Percentiles rank a stretch among this genome's conserved stretches.
Evolutionary conservation across 768 basidiomycete genomes (phyloP).

Genomic region (Pulveroboletus sp.): DNA sequence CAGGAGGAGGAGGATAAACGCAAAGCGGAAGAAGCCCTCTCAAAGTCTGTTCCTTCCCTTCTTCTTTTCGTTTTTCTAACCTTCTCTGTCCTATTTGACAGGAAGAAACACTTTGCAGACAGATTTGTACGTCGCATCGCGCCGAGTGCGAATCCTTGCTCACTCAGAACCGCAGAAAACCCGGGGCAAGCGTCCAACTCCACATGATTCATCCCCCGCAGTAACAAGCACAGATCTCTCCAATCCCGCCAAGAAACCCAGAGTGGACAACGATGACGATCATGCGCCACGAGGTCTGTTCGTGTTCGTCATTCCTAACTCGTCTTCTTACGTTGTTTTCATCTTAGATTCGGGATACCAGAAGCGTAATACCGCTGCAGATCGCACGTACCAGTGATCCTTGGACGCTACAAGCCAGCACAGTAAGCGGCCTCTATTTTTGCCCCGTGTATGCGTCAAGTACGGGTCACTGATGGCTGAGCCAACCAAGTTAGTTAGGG

Average conservation of each 20-base stretch:
- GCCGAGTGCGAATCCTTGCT: no score
- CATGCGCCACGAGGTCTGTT: conserved; percentile 11
- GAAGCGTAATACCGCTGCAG: no score
- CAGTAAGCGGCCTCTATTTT: not conserved
- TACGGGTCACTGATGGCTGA: no score
- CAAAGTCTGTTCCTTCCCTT: conserved; percentile 38
- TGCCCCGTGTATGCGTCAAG: not conserved
- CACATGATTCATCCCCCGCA: conserved; percentile 38
- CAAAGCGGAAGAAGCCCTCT: conserved; percentile 49
- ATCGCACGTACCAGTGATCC: no score
- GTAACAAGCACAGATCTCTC: conserved; percentile 32
- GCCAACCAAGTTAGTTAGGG: no score
- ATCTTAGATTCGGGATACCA: no score
- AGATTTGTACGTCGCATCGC: conserved; percentile 50
- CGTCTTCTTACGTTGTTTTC: no score
- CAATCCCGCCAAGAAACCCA: conserved; percentile 40
- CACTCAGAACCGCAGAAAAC: conserved; percentile 43
- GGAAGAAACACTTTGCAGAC: conserved; percentile 59
- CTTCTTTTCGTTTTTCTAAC: not conserved
- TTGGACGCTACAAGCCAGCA: not conserved
- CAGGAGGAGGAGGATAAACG: conserved; percentile 61
- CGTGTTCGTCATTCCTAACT: no score
- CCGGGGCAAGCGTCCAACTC: conserved; percentile 52
- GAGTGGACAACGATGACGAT: conserved; percentile 16
- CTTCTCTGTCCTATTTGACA: no score